Evolutionary conservation across 179 eudicot species (phyloP).

Genomic region (Vitellaria paradoxa): DNA sequence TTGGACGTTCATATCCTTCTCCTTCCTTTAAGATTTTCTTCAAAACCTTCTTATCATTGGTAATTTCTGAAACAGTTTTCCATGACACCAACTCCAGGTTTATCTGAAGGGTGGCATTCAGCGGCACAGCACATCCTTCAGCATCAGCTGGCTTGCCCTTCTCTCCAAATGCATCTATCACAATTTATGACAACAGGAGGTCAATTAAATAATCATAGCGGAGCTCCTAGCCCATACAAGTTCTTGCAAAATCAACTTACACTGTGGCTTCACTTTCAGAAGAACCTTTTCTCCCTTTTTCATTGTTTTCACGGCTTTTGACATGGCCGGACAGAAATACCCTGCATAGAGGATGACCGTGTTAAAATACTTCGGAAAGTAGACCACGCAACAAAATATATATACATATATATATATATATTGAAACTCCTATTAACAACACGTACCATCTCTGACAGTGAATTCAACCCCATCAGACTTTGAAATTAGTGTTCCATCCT

Average conservation of each 20-base stretch:
- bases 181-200: background rate
- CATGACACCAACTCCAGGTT: conserved; percentile 69
- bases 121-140: conserved; percentile 70
- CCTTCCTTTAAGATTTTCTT: conserved; percentile 87
- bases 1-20: conserved; percentile 80
- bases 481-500: conserved; percentile 70
- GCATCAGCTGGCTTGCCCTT: conserved; percentile 75
- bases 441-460: conserved; percentile 69
- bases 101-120: conserved; percentile 68
- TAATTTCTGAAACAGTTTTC: conserved; percentile 62
- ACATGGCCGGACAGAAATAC: conserved; percentile 78
- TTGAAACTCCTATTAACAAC: too few species aligned
- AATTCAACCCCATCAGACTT: conserved; percentile 84
- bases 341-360: conserved; percentile 9
- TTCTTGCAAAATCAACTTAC: conserved; percentile 25
- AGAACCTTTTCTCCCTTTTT: conserved; percentile 89
- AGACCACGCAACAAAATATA: too few species aligned
- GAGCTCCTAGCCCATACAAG: too few species aligned
- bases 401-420: too few species aligned
- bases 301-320: conserved; percentile 93
- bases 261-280: conserved; percentile 80
- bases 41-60: conserved; percentile 66
- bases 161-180: conserved; percentile 87
- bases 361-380: too few species aligned
- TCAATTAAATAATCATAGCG: too few species aligned